These are phyloP conservation scores for Telfairia occidentalis DNA, from an alignment of 331 rosid genomes.

Conservation along the genomic window DNA sequence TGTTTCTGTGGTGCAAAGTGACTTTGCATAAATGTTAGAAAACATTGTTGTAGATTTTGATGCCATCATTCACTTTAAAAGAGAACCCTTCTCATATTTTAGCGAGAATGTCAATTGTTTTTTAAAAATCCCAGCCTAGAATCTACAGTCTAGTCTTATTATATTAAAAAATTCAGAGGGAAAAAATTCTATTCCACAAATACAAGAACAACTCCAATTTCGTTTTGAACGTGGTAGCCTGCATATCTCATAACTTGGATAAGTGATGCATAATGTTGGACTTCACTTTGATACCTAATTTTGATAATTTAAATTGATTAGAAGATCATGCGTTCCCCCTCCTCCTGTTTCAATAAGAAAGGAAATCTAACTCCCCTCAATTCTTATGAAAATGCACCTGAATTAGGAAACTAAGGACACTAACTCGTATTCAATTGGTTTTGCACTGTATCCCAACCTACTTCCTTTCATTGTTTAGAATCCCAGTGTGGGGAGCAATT, in stretches of 20 bases:
- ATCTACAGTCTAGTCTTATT: neutral
- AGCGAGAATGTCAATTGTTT: neutral
- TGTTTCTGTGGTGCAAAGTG: too few relatives aligned
- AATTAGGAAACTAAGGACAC: too few relatives aligned
- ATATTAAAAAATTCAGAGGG: neutral
- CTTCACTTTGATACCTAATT: neutral
- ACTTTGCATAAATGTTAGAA: neutral
- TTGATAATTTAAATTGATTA: neutral
- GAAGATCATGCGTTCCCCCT: neutral
- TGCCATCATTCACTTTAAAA: neutral
- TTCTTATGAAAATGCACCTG: too few relatives aligned
- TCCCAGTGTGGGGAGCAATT: too few relatives aligned
- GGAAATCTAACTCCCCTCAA: too few relatives aligned
- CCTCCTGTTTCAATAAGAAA: too few relatives aligned
- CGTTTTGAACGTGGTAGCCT: neutral
- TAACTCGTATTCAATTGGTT: too few relatives aligned
- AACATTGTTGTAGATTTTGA: neutral
- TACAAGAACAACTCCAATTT: neutral
- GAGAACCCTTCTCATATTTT: neutral
- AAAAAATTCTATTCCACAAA: neutral
- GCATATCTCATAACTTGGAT: neutral
- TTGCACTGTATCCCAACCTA: too few relatives aligned
- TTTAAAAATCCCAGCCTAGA: neutral
- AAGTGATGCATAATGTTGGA: neutral
- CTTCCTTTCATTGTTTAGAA: too few relatives aligned